phyloP scores from a whole-genome alignment of 768 basidiomycete genomes.

The Panus rudis region DNA sequence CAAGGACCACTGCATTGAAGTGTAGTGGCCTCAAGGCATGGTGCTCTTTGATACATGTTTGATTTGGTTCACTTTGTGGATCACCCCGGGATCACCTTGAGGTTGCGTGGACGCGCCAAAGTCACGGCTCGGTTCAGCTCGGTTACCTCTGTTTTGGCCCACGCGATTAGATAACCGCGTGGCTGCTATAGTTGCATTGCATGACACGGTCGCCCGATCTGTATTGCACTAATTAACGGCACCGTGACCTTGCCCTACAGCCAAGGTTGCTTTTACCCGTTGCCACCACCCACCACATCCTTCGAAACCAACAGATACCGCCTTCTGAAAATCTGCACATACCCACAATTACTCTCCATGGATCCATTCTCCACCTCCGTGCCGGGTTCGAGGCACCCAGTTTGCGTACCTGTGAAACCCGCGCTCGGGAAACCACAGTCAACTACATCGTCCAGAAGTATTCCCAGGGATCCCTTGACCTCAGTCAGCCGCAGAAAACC shows the following conservation, averaged over 20 bases:
- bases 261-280: too few relatives aligned
- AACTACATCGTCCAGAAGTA: neutral
- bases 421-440: neutral
- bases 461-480: neutral
- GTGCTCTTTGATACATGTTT: too few relatives aligned
- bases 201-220: conserved; percentile 1
- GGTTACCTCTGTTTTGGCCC: neutral
- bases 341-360: conserved; percentile 1
- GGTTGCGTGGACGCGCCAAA: too few relatives aligned
- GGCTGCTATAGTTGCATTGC: conserved; percentile 1
- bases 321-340: neutral
- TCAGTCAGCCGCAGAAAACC: conserved; percentile 8
- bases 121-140: too few relatives aligned
- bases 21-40: too few relatives aligned
- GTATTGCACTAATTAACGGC: too few relatives aligned
- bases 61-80: too few relatives aligned
- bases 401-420: conserved; percentile 1
- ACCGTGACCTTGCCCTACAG: too few relatives aligned
- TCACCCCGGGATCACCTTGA: too few relatives aligned
- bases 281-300: neutral
- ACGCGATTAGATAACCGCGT: conserved; percentile 8
- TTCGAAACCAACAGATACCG: neutral
- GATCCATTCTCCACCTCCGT: conserved; percentile 8
- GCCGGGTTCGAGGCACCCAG: conserved; percentile 9
- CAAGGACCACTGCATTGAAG: too few relatives aligned